Percentiles rank a stretch among this genome's conserved stretches.
Conservation (phyloP, 2,329 filamentous ascomycete genomes). For the Ceratocystis colombiana region DNA sequence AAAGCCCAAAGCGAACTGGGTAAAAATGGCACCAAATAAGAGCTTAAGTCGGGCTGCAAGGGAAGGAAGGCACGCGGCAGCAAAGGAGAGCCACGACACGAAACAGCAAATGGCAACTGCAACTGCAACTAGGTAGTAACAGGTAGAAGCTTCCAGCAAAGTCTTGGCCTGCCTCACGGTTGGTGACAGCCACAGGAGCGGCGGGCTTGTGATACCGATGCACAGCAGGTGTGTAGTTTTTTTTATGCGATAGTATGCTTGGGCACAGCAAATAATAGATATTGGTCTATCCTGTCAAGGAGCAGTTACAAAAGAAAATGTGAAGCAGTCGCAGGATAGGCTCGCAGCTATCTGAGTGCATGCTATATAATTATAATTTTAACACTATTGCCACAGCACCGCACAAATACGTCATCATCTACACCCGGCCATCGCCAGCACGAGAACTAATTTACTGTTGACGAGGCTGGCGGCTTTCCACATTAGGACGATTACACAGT, state of each 20-base stretch:
- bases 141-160: not conserved
- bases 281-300: too few species aligned
- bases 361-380: too few species aligned
- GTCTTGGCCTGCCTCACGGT: too few species aligned
- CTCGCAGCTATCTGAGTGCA: too few species aligned
- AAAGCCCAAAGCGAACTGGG: not conserved
- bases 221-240: too few species aligned
- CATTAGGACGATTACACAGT: not conserved
- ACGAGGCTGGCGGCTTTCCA: not conserved
- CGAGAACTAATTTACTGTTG: not conserved
- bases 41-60: not conserved
- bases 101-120: not conserved
- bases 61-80: conserved; percentile 11
- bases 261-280: too few species aligned
- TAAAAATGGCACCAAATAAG: not conserved
- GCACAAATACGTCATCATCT: not conserved
- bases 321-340: too few species aligned
- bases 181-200: too few species aligned
- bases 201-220: too few species aligned
- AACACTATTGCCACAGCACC: not conserved
- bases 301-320: too few species aligned
- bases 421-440: not conserved
- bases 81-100: not conserved
- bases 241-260: too few species aligned
- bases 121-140: not conserved